These are phyloP conservation scores for Sideroxylon spinosum DNA, from an alignment of 179 eudicot species.

Conservation along the genomic window DNA sequence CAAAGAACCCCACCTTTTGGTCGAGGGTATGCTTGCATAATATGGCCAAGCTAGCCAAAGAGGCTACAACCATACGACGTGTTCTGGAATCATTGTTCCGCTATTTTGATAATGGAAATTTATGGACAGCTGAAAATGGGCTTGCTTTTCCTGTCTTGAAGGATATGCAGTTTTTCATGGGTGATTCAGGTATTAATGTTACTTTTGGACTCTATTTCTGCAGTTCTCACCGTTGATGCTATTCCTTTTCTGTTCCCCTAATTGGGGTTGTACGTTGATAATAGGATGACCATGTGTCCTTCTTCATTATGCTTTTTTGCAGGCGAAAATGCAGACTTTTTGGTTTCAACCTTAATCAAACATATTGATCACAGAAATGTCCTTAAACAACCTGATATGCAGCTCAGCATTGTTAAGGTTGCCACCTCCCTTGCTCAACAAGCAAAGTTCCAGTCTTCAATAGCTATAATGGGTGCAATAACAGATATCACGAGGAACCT, in stretches of 20 bases:
- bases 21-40: conserved; percentile 86
- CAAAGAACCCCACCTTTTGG: conserved; percentile 40
- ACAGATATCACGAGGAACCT: conserved; percentile 87
- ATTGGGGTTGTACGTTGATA: neutral
- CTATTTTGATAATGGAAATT: conserved; percentile 66
- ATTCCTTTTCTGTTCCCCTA: conserved; percentile 3
- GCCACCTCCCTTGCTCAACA: conserved; percentile 63
- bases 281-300: conserved; percentile 6
- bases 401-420: conserved; percentile 74
- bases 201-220: conserved; percentile 1
- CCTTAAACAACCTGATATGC: conserved; percentile 76
- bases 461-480: conserved; percentile 73
- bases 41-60: conserved; percentile 94
- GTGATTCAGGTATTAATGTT: conserved; percentile 53
- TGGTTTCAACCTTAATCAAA: conserved; percentile 75
- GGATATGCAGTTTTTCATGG: conserved; percentile 88
- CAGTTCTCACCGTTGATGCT: neutral
- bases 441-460: conserved; percentile 65
- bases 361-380: conserved; percentile 98
- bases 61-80: conserved; percentile 89
- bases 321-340: conserved; percentile 81
- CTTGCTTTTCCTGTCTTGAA: conserved; percentile 80
- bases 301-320: conserved; percentile 22
- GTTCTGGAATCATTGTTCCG: conserved; percentile 87
- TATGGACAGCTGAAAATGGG: conserved; percentile 67